Evolutionary conservation across 306 rosid species (phyloP).

Genomic region (Vigna unguiculata): DNA sequence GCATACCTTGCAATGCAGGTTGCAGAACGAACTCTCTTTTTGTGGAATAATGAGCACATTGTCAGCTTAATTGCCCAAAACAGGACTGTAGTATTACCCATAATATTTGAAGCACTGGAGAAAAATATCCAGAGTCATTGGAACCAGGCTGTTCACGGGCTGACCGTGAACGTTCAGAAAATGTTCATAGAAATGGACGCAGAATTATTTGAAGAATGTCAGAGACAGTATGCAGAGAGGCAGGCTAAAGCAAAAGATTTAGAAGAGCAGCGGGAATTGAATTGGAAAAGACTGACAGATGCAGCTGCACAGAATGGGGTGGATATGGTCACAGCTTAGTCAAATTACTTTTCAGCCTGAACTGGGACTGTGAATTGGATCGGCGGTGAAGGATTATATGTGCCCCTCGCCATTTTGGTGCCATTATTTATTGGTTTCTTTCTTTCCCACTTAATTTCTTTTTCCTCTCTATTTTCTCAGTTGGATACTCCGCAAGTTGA

Average conservation of each 20-base stretch:
- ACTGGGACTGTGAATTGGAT: constrained; percentile 44
- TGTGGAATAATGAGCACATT: constrained; percentile 95
- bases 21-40: constrained; percentile 90
- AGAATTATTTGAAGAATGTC: constrained; percentile 89
- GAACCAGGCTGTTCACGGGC: constrained; percentile 96
- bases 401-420: constrained; percentile 58
- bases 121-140: constrained; percentile 85
- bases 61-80: constrained; percentile 93
- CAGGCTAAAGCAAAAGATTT: constrained; percentile 69
- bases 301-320: constrained; percentile 68
- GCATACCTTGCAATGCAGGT: constrained; percentile 65
- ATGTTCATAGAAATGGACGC: constrained; percentile 95
- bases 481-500: constrained; percentile 55
- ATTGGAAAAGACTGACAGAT: constrained; percentile 88
- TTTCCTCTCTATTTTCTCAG: constrained; percentile 48
- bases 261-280: constrained; percentile 76
- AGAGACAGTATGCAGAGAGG: constrained; percentile 72
- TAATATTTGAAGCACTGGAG: constrained; percentile 88
- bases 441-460: constrained; percentile 37
- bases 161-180: constrained; percentile 84
- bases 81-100: constrained; percentile 74
- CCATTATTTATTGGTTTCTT: constrained; percentile 56
- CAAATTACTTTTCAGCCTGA: constrained; percentile 21
- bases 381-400: constrained; percentile 49
- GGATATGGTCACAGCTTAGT: constrained; percentile 67